Evolutionary conservation across 768 basidiomycete species (phyloP).

Genomic region (Ramaria rubella): DNA sequence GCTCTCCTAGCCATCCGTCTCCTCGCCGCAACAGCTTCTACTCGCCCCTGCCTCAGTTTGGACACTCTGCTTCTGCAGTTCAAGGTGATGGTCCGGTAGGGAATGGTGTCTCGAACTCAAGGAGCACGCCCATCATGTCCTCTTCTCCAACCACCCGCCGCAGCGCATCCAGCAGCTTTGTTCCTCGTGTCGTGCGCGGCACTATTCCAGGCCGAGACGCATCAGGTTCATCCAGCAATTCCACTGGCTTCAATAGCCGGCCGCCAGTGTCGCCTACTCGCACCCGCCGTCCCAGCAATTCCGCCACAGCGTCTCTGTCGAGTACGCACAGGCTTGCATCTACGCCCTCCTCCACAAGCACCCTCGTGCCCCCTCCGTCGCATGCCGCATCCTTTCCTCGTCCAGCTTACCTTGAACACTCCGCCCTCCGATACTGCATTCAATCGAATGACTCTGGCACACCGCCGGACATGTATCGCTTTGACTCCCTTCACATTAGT

Average conservation of each 20-base stretch:
- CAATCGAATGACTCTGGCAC: conserved; percentile 47
- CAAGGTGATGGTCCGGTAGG: neutral
- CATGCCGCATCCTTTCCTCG: conserved; percentile 45
- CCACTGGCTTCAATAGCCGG: neutral
- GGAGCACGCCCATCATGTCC: neutral
- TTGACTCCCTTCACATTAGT: conserved; percentile 14
- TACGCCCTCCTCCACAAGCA: conserved; percentile 24
- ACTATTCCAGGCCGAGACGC: conserved; percentile 31
- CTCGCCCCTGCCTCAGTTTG: neutral
- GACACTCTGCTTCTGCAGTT: neutral
- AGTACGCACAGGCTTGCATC: conserved; percentile 18
- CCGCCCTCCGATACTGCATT: conserved; percentile 62
- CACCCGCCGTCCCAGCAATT: conserved; percentile 35
- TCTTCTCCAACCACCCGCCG: neutral
- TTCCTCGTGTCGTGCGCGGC: conserved; percentile 66
- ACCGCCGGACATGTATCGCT: conserved; percentile 19
- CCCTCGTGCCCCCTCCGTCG: conserved; percentile 26
- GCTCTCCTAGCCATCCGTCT: neutral
- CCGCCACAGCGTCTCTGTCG: conserved; percentile 21
- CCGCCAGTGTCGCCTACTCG: conserved; percentile 38
- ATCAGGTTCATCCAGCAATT: conserved; percentile 26
- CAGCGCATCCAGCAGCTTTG: conserved; percentile 27
- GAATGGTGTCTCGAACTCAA: neutral
- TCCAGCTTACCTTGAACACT: conserved; percentile 72
- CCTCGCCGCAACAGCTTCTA: neutral